These are phyloP conservation scores for Chlamydomonas urium DNA, from an alignment of 139 green algal species.

Conservation along the genomic window DNA sequence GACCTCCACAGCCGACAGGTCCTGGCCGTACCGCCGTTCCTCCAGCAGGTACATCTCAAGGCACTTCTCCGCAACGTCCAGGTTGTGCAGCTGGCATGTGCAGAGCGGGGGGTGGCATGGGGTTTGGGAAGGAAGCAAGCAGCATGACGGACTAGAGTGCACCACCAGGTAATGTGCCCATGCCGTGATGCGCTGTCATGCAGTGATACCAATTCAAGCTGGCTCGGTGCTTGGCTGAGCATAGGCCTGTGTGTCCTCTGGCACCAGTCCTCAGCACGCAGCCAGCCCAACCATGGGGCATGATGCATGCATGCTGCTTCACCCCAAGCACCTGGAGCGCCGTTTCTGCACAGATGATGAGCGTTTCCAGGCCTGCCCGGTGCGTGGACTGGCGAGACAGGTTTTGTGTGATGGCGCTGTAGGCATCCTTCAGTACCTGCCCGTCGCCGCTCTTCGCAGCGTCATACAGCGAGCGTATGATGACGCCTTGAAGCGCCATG, in stretches of 20 bases:
- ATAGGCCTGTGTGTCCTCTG: too few species aligned
- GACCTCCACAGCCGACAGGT: slow-evolving; percentile 18
- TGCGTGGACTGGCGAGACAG: slow-evolving; percentile 15
- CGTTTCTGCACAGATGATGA: slow-evolving; percentile 39
- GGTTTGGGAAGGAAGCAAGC: background rate
- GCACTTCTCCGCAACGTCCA: slow-evolving; percentile 39
- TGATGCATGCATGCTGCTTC: background rate
- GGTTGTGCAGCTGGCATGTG: slow-evolving; percentile 31
- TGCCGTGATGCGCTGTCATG: too few species aligned
- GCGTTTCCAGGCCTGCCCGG: slow-evolving; percentile 31
- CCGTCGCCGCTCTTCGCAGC: slow-evolving; percentile 12
- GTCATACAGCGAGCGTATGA: background rate
- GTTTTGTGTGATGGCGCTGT: slow-evolving; percentile 13
- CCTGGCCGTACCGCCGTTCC: slow-evolving; percentile 17
- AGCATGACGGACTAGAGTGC: background rate
- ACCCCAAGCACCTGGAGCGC: slow-evolving; percentile 30
- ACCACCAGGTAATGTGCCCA: background rate
- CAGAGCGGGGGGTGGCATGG: background rate
- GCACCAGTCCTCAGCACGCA: background rate
- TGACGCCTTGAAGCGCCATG: background rate
- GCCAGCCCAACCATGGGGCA: background rate
- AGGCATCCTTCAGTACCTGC: slow-evolving; percentile 19
- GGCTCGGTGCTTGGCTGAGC: too few species aligned
- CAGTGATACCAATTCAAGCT: too few species aligned
- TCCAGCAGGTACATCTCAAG: slow-evolving; percentile 45